Evolutionary conservation across 2,329 filamentous ascomycete species (phyloP).

Genomic region (Pseudocercospora cruenta): DNA sequence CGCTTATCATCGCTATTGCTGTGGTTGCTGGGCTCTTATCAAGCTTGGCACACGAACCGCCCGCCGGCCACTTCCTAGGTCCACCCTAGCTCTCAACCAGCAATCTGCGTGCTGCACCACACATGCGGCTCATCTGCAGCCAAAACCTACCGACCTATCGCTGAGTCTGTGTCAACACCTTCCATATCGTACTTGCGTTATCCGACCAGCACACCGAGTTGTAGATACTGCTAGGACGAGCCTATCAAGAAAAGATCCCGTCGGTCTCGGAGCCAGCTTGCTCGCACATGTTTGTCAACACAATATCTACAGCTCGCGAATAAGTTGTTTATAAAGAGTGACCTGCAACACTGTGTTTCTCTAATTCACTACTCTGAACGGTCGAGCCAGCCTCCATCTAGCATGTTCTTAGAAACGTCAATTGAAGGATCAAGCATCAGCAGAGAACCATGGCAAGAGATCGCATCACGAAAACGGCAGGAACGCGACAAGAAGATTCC

Average conservation of each 20-base stretch:
- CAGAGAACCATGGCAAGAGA: conserved; percentile 42
- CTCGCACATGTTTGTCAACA: no score
- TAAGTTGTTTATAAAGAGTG: background rate
- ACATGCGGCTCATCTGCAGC: background rate
- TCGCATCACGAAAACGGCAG: conserved; percentile 47
- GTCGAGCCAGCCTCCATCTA: background rate
- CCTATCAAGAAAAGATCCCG: background rate
- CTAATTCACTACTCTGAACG: no score
- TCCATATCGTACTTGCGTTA: background rate
- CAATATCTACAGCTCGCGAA: background rate
- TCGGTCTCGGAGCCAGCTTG: background rate
- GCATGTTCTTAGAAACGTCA: background rate
- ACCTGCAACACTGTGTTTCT: background rate
- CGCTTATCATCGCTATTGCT: background rate
- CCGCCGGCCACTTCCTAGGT: no score
- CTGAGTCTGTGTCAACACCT: background rate
- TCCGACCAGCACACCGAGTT: background rate
- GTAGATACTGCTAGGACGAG: background rate
- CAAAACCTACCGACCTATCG: background rate
- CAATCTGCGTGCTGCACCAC: background rate
- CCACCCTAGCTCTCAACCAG: no score
- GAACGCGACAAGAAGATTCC: conserved; percentile 48
- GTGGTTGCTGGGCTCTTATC: background rate
- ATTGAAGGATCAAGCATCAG: background rate
- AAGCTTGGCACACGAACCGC: background rate